Evolutionary conservation across 2,329 filamentous ascomycete species (phyloP), one percentile per base, ranked within the genome.

Genomic region (Zopfia rhizophila): DNA sequence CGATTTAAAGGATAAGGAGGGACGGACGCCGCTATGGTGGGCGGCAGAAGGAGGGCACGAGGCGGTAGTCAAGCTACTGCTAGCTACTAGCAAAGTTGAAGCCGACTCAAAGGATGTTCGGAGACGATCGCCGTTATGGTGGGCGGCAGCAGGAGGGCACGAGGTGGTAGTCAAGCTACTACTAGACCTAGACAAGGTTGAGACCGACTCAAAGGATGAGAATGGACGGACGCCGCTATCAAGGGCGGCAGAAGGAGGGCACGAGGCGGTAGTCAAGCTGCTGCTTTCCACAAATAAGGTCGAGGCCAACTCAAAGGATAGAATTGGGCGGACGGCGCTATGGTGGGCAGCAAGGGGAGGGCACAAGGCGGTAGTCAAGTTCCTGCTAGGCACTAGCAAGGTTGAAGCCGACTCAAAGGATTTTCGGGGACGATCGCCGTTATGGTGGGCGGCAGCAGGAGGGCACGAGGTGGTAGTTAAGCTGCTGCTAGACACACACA

Each of bases 391-490:
- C 24, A 38, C n/a, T 8, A 14, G 36, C 25, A 23, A 19, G 18
- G 32, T 43, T 10, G 32, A 40, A 12, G 16, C 36, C n/a, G 27
- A 48, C 27, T 48, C 13, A 13, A 43, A 38, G 21, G 32, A 48
- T 18, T 3, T 13, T 5, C 23, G 37, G 37, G 18, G 30, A 28
- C 38, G 12, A 12, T 18, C 49, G 30, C 49, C 49, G 17, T 28
- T 48, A 17, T 33, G 5, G 17, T 45, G 37, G 44, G 45, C 49
- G 11, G 33, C 39, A 21, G 13, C 14, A 19, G 37, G 22, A n/a
- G 22, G 42, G 21, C 16, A 38, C 14, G 28, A 48, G 25, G 14
- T 32, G 21, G 21, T 32, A 31, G 38, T 42, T 16, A 36, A 48
- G 32, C 19, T 17, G 24, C 19, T 48, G 31, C 35, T 36, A 23